These are phyloP conservation scores for Sporothrix dimorphospora DNA, from an alignment of 2,329 filamentous ascomycete genomes.

Conservation along the genomic window DNA sequence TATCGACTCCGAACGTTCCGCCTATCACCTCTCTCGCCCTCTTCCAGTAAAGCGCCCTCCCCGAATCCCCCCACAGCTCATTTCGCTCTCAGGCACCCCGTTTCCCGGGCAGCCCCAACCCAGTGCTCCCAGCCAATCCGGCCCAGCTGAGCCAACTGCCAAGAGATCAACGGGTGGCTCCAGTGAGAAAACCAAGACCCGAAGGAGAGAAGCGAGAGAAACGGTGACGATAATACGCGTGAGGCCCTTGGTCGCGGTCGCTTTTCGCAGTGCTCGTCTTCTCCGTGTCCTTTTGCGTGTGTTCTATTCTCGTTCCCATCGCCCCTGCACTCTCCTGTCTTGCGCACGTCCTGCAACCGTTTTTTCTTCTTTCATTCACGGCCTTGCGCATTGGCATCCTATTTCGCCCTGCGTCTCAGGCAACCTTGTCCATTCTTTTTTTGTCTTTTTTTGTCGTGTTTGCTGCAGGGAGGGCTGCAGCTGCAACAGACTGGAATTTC, in stretches of 20 bases:
- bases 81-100: constrained; percentile 27
- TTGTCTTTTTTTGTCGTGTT: background rate
- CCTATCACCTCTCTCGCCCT: constrained; percentile 17
- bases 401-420: constrained; percentile 9
- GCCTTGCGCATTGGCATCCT: background rate
- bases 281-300: background rate
- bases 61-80: constrained; percentile 30
- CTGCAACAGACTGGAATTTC: background rate
- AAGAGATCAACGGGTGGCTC: constrained; percentile 13
- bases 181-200: constrained; percentile 16
- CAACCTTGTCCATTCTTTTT: background rate
- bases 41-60: constrained; percentile 26
- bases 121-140: constrained; percentile 23
- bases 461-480: background rate
- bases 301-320: constrained; percentile 8
- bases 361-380: background rate
- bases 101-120: constrained; percentile 25
- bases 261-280: background rate
- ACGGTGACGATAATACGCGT: constrained; percentile 14
- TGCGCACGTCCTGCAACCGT: constrained; percentile 15
- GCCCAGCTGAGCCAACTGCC: constrained; percentile 11
- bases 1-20: constrained; percentile 16
- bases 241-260: background rate
- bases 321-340: background rate
- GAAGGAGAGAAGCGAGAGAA: background rate